A percentile compares a stretch with the other conserved stretches of the same genome.
phyloP scores from a whole-genome alignment of 306 rosid species.

The Vigna mungo region DNA sequence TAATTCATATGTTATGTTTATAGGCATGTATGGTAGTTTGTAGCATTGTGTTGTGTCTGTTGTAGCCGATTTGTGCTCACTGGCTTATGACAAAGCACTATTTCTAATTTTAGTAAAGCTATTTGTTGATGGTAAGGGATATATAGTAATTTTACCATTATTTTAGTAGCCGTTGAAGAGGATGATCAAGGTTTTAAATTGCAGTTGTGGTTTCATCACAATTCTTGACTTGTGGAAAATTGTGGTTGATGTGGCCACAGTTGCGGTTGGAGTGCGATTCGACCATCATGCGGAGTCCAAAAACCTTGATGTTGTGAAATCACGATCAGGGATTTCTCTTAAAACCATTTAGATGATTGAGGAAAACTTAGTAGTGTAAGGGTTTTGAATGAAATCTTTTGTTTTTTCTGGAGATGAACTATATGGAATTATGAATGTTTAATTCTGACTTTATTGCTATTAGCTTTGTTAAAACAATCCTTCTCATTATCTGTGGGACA shows the following conservation, averaged over 20 bases:
- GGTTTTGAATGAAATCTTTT: conserved; percentile 1
- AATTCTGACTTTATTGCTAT: conserved; percentile 20
- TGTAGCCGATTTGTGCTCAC: conserved; percentile 10
- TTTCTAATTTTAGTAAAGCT: not conserved
- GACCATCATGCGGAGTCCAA: not conserved
- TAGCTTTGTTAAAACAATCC: conserved; percentile 1
- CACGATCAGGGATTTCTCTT: not conserved
- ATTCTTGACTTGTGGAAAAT: not conserved
- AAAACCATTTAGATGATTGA: not conserved
- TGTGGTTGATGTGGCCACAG: not conserved
- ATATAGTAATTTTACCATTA: not conserved
- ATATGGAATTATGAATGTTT: not conserved
- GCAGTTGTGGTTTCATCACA: not conserved
- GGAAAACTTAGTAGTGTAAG: not conserved
- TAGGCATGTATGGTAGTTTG: not conserved
- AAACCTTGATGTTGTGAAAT: not conserved
- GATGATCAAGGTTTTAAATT: not conserved
- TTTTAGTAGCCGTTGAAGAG: not conserved
- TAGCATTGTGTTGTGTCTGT: conserved; percentile 28
- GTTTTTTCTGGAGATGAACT: conserved; percentile 1
- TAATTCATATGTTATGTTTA: conserved; percentile 12
- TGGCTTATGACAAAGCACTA: not conserved
- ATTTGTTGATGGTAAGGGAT: not conserved
- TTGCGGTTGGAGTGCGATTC: not conserved
- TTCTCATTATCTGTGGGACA: no score